A percentile compares a stretch with the other conserved stretches of the same genome.
These are phyloP conservation scores for Cladosporium sp. DNA, from an alignment of 2,329 filamentous ascomycete genomes.

Conservation along the genomic window DNA sequence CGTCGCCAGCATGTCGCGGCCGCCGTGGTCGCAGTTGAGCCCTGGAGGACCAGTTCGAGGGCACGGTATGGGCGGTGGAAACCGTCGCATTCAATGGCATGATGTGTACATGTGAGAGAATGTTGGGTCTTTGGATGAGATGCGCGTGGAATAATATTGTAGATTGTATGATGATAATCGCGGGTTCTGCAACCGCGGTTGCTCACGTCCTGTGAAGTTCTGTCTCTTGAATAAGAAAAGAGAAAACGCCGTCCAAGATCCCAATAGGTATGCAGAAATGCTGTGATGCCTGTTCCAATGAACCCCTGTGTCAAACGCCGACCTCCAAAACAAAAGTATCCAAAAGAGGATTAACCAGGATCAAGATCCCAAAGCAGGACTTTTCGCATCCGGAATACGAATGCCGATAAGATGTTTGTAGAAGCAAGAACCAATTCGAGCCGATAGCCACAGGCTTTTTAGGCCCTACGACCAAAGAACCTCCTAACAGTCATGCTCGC, in stretches of 20 bases:
- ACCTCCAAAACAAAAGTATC: background rate
- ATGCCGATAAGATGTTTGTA: no score
- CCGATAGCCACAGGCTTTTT: background rate
- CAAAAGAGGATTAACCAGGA: background rate
- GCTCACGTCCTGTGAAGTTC: no score
- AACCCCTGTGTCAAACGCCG: background rate
- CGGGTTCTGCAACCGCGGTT: no score
- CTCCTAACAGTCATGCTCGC: constrained; percentile 33
- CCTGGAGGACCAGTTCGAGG: background rate
- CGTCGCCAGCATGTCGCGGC: background rate
- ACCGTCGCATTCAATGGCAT: no score
- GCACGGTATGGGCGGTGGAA: background rate
- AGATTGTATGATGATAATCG: background rate
- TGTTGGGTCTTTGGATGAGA: no score
- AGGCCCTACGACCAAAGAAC: constrained; percentile 26
- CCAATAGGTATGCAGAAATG: no score
- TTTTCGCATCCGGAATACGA: background rate
- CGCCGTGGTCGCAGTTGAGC: background rate
- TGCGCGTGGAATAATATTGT: background rate
- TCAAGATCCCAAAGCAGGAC: background rate
- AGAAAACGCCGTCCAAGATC: no score
- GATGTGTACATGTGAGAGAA: no score
- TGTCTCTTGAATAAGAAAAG: no score
- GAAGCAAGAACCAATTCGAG: background rate
- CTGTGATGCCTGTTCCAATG: background rate